These are phyloP conservation scores for Haplosporangium sp. DNA, from an alignment of 371 early-diverging fungal genomes.

Conservation along the genomic window DNA sequence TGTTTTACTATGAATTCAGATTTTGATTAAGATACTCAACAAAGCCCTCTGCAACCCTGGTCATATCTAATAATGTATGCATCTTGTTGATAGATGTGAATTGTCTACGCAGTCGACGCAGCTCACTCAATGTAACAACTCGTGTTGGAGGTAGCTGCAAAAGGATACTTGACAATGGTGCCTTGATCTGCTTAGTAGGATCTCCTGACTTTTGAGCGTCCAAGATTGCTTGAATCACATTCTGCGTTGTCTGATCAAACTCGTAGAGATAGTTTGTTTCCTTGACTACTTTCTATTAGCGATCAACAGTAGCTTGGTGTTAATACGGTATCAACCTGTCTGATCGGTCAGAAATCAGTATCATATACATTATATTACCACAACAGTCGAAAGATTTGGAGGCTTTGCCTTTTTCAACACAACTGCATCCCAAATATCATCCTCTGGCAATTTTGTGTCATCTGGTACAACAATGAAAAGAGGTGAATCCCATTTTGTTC, in stretches of 20 bases:
- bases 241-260: slow-evolving; percentile 84
- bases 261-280: slow-evolving; percentile 93
- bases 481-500: slow-evolving; percentile 96
- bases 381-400: slow-evolving; percentile 87
- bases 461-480: slow-evolving; percentile 87
- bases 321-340: not conserved
- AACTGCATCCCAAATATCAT: slow-evolving; percentile 83
- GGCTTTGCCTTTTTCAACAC: slow-evolving; percentile 81
- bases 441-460: slow-evolving; percentile 70
- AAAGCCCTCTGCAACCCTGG: slow-evolving; percentile 85
- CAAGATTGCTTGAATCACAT: slow-evolving; percentile 82
- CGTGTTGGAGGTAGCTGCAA: slow-evolving; percentile 75
- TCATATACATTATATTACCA: slow-evolving; percentile 54
- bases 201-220: slow-evolving; percentile 81
- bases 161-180: slow-evolving; percentile 65
- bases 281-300: slow-evolving; percentile 80
- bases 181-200: slow-evolving; percentile 71
- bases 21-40: slow-evolving; percentile 91
- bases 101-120: slow-evolving; percentile 85
- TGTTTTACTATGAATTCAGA: slow-evolving; percentile 52
- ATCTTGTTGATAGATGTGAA: slow-evolving; percentile 90
- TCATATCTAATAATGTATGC: slow-evolving; percentile 77
- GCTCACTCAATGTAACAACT: slow-evolving; percentile 81
- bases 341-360: not conserved
- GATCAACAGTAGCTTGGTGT: not conserved